phyloP scores from a whole-genome alignment of 805 yeast species.

The Saturnispora saitoi region DNA sequence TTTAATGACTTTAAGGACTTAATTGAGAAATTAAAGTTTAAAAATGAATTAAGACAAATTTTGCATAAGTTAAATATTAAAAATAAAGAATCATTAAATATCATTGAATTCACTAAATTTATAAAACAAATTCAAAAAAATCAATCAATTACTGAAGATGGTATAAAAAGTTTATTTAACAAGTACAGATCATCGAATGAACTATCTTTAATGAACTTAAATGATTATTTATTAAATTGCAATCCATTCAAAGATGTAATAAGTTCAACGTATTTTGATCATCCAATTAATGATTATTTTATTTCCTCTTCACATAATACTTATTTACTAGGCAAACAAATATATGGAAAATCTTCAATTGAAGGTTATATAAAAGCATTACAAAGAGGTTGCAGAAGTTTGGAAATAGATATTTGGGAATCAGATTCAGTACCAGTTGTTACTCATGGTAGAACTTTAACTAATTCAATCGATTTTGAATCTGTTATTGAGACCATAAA shows the following conservation, averaged over 20 bases:
- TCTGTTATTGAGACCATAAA: slow-evolving; percentile 67
- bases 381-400: slow-evolving; percentile 87
- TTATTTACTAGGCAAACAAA: slow-evolving; percentile 78
- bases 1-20: slow-evolving; percentile 71
- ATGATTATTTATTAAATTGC: slow-evolving; percentile 21
- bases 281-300: slow-evolving; percentile 77
- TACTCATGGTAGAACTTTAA: slow-evolving; percentile 81
- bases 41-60: slow-evolving; percentile 51
- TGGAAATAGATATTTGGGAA: slow-evolving; percentile 97
- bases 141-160: not conserved
- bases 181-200: slow-evolving; percentile 10
- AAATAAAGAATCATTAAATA: slow-evolving; percentile 27
- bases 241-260: slow-evolving; percentile 26
- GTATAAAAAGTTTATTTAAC: not conserved
- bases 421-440: slow-evolving; percentile 67
- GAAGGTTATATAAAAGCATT: slow-evolving; percentile 83
- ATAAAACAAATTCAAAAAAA: not conserved
- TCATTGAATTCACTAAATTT: not conserved
- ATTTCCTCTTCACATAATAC: slow-evolving; percentile 95
- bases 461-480: slow-evolving; percentile 58
- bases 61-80: slow-evolving; percentile 20
- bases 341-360: slow-evolving; percentile 78
- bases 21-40: slow-evolving; percentile 54
- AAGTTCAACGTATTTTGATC: slow-evolving; percentile 32
- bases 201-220: slow-evolving; percentile 19